These are phyloP conservation scores for Hypericum androsaemum DNA, from an alignment of 345 rosid species.

Conservation along the genomic window DNA sequence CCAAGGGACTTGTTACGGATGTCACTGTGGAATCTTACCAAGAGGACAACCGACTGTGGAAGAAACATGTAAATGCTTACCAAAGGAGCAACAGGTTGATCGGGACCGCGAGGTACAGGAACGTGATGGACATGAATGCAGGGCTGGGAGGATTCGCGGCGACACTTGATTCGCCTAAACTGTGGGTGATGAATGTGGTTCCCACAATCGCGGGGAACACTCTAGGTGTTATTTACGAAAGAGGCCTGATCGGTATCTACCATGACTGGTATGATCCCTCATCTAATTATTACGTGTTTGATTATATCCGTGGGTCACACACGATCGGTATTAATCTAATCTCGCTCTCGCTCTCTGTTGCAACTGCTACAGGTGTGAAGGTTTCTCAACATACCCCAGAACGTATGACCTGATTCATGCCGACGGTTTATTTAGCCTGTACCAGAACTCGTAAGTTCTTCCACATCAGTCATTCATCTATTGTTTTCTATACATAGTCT, in stretches of 20 bases:
- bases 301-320: too few relatives aligned
- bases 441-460: constrained; percentile 49
- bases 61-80: constrained; percentile 60
- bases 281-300: not conserved
- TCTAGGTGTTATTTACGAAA: constrained; percentile 74
- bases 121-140: constrained; percentile 95
- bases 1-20: constrained; percentile 50
- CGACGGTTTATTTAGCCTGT: constrained; percentile 64
- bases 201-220: constrained; percentile 71
- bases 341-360: too few relatives aligned
- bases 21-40: constrained; percentile 47
- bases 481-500: not conserved
- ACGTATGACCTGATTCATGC: constrained; percentile 91
- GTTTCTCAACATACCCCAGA: constrained; percentile 96
- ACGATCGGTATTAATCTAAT: too few relatives aligned
- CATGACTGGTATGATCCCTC: constrained; percentile 64
- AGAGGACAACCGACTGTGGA: constrained; percentile 66
- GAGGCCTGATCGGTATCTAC: constrained; percentile 87
- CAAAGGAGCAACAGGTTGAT: constrained; percentile 60
- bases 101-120: constrained; percentile 73
- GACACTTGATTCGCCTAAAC: constrained; percentile 73
- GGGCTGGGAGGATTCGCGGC: constrained; percentile 94
- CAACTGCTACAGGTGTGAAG: constrained; percentile 65
- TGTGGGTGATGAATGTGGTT: constrained; percentile 97
- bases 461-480: not conserved